These are phyloP conservation scores for Entomortierella lignicola DNA, from an alignment of 192 early-diverging fungal genomes.

Conservation along the genomic window DNA sequence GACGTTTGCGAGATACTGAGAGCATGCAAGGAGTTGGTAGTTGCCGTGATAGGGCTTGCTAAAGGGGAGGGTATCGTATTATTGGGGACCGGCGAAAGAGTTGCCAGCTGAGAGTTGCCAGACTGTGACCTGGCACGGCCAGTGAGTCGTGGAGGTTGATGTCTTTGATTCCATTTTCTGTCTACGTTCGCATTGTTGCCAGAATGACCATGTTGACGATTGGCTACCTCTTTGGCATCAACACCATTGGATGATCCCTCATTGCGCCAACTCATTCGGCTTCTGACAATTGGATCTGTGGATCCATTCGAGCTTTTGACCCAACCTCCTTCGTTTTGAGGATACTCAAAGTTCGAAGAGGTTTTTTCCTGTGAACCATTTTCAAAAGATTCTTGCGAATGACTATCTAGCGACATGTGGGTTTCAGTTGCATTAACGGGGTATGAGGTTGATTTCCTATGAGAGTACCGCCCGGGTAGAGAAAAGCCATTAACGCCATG, in stretches of 20 bases:
- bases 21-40: slow-evolving; percentile 33
- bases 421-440: not conserved
- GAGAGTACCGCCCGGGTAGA: not conserved
- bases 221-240: not conserved
- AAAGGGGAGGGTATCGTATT: slow-evolving; percentile 28
- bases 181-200: not conserved
- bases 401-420: not conserved
- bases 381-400: not conserved
- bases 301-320: not conserved
- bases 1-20: slow-evolving; percentile 33
- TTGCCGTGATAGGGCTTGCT: slow-evolving; percentile 41
- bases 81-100: slow-evolving; percentile 1
- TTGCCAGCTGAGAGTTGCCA: not conserved
- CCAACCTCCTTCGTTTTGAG: not conserved
- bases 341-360: not conserved
- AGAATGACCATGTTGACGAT: not conserved
- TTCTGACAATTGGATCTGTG: not conserved
- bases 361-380: not conserved
- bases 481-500: not conserved
- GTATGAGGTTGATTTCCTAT: not conserved
- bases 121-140: slow-evolving; percentile 12
- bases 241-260: not conserved
- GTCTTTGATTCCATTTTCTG: not conserved
- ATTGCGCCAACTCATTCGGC: not conserved
- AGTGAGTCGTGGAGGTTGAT: slow-evolving; percentile 17